These are phyloP conservation scores for Alternaria ethzedia DNA, from an alignment of 2,329 filamentous ascomycete genomes.

Conservation along the genomic window DNA sequence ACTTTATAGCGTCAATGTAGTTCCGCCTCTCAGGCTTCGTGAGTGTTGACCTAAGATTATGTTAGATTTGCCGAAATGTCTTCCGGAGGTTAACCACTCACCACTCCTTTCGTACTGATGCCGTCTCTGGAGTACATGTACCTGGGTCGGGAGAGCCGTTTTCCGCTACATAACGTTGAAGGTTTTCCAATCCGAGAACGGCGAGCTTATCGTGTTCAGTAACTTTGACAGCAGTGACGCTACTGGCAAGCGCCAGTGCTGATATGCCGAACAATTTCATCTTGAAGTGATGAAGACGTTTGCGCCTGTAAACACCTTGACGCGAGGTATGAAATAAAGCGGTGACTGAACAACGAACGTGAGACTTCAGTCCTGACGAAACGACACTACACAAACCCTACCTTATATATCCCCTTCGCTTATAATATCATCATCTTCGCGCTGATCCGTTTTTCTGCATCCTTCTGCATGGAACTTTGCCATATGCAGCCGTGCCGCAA, in stretches of 20 bases:
- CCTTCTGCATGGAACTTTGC: not conserved
- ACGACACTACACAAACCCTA: not conserved
- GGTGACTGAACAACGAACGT: too few species aligned
- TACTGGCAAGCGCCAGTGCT: not conserved
- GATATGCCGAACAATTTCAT: not conserved
- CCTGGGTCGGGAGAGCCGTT: not conserved
- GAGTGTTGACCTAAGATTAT: slow-evolving; percentile 19
- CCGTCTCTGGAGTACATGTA: not conserved
- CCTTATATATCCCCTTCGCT: not conserved
- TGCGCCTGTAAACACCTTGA: not conserved
- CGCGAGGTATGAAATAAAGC: not conserved
- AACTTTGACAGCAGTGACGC: not conserved
- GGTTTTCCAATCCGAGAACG: not conserved
- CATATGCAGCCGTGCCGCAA: not conserved
- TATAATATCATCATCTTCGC: not conserved
- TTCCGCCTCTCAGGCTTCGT: slow-evolving; percentile 23
- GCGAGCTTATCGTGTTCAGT: not conserved
- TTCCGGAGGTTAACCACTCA: not conserved
- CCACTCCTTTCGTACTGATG: not conserved
- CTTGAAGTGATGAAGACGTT: not conserved
- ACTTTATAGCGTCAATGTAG: slow-evolving; percentile 43
- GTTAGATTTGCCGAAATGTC: not conserved
- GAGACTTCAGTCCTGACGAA: not conserved
- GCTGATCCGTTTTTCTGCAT: not conserved
- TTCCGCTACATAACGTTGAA: not conserved